Base-by-base conservation (phyloP, 768 basidiomycete species). In the Russula vinacea region DNA sequence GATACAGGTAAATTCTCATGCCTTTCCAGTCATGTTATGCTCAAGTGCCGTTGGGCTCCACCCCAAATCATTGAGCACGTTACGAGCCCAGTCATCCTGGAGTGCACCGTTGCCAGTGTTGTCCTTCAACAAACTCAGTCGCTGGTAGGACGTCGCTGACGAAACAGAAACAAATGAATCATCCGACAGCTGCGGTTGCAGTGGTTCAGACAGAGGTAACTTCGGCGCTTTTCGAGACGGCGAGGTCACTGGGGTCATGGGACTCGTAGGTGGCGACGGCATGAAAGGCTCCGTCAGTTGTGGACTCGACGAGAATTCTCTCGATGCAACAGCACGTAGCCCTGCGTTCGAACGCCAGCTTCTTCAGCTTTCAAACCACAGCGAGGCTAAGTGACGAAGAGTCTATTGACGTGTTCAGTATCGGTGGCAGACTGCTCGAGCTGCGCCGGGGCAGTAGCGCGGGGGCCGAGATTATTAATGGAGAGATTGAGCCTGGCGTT, bases 31-130 rank as follows among this genome's bases (percentile, higher is more conserved):
- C 59, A 37, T 47, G 26, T 39, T 45, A 8, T 61, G 60, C 35
- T 61, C 64, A 19, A 61, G 33, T 37, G 55, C 22, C 33, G 60
- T 29, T 33, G 64, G 64, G 42, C 54, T 59, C 69, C 68, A 68
- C 17, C 81, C 78, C 56, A 77, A 71, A 70, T 86, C 84, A 74
- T 84, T 73, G 62, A 92, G 72, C 55, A 92, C 89, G 68, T 85
- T 88, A 70, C 80, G 78, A 52, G 87, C 86, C 90, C 90, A 92
- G 71, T 89, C 83, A 55, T 84, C 86, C 63, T 78, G 79, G 47
- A 78, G 40, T 33, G 29, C 16, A 42, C 40, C 40, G 8, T 39
- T 42, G 16, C 62, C 59, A 8, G 45, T 39, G 19, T 55, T 74
- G 44, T 76, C 76, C 26, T 81, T 80, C 64, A 82, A 70, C 69